Percentiles rank a stretch among this genome's conserved stretches.
Conservation (phyloP, 352 stramenopile species). For the Phytophthora pisi region DNA sequence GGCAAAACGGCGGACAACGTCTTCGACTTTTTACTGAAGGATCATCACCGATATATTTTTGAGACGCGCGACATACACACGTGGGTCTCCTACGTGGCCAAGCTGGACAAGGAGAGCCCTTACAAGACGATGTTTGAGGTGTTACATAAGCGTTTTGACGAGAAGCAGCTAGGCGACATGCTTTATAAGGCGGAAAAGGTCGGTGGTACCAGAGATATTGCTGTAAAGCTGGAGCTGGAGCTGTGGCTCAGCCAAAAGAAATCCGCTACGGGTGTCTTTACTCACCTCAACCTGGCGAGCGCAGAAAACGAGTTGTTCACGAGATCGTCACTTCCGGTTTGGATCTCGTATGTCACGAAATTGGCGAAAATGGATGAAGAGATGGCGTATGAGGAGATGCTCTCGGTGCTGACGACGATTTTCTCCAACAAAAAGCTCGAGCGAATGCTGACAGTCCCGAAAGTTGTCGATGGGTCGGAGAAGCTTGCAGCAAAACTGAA, state of each 20-base stretch:
- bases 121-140: not conserved
- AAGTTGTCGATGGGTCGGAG: too few species aligned
- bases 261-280: not conserved
- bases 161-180: not conserved
- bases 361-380: not conserved
- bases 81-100: not conserved
- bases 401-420: not conserved
- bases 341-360: not conserved
- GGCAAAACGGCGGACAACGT: not conserved
- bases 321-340: not conserved
- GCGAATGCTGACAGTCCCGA: too few species aligned
- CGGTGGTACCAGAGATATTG: not conserved
- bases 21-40: not conserved
- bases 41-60: not conserved
- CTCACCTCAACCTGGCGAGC: not conserved
- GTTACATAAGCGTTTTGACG: not conserved
- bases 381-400: not conserved
- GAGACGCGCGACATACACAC: not conserved
- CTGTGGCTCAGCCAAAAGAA: not conserved
- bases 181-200: not conserved
- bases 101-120: not conserved
- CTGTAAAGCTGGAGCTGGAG: not conserved
- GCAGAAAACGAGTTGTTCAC: not conserved
- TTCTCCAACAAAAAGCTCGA: not conserved
- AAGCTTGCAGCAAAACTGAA: too few species aligned